Base-by-base conservation (phyloP, 805 yeast genomes). In the Vanderwaltozyma verrucispora region DNA sequence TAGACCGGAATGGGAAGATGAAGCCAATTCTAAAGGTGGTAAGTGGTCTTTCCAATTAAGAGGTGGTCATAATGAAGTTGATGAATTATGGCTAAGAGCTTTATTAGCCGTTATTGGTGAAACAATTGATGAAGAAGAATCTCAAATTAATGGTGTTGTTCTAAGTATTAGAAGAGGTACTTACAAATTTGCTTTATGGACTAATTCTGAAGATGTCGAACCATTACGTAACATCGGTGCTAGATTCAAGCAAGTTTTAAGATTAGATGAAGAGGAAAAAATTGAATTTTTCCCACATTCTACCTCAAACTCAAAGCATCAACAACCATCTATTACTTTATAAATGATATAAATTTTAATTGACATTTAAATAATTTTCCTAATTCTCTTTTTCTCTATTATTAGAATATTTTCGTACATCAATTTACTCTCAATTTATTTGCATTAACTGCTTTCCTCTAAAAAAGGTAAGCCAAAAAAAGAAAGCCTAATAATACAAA, bases 1-100 rank as follows among this genome's bases (percentile, higher is more conserved):
- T 54, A 81, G 85, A 63, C 98, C 98, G 38, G 97, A 92, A 72
- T 89, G 98, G 98, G 98, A 89, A 71, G 96, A 92, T 63, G 71
- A 67, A 38, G 74, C 76, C 47, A 92, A 92, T 65, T 63, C 84
- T 42, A 72, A 78, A 50, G 98, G 98, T 59, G 98, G 98, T 56
- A 85, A 83, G 66, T 92, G 96, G 95, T 71, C 83, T 30, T 82
- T 74, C 65, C 78, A 74, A 64, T 77, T 80, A 64, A 78, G 70
- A 60, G 71, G 74, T 44, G 17, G 15, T 43, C 62, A 65, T 44
- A 64, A 67, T 32, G 77, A 76, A 43, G 78, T 86, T 59, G 88
- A 88, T 61, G 94, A 86, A 50, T 70, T 85, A 56, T 92, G 97
- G 97, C 77, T 86, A 56, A 71, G 92, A 63, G 77, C 88, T 37